phyloP scores from a whole-genome alignment of 805 yeast genomes.

The Maudiozyma saulgeensis region DNA sequence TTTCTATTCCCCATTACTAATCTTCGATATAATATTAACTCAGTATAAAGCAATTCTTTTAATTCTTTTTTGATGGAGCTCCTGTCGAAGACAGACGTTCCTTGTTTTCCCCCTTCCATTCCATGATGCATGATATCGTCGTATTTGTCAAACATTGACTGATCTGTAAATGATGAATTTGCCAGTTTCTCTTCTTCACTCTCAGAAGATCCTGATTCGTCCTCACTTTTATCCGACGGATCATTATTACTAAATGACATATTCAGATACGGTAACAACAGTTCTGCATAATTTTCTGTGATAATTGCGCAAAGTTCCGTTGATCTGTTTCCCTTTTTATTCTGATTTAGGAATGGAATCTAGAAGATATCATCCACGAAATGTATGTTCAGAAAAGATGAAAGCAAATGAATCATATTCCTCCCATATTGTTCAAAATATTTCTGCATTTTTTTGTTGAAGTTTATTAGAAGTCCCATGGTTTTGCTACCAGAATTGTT shows the following conservation, averaged over 20 bases:
- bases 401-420: not conserved
- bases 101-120: no score
- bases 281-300: not conserved
- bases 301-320: not conserved
- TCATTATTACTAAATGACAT: not conserved
- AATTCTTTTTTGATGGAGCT: no score
- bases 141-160: no score
- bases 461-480: not conserved
- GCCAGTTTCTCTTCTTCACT: not conserved
- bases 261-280: not conserved
- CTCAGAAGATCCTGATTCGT: not conserved
- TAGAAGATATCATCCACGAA: not conserved
- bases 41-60: no score
- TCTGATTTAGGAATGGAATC: not conserved
- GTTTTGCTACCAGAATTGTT: not conserved
- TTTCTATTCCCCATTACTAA: no score
- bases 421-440: not conserved
- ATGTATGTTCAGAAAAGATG: not conserved
- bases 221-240: not conserved
- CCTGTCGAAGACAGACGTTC: no score
- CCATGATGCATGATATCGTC: no score
- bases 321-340: not conserved
- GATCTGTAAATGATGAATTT: no score
- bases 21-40: no score
- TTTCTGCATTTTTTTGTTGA: not conserved